phyloP scores from a whole-genome alignment of 2,329 filamentous ascomycete species.

The Aspergillus thermomutatus region DNA sequence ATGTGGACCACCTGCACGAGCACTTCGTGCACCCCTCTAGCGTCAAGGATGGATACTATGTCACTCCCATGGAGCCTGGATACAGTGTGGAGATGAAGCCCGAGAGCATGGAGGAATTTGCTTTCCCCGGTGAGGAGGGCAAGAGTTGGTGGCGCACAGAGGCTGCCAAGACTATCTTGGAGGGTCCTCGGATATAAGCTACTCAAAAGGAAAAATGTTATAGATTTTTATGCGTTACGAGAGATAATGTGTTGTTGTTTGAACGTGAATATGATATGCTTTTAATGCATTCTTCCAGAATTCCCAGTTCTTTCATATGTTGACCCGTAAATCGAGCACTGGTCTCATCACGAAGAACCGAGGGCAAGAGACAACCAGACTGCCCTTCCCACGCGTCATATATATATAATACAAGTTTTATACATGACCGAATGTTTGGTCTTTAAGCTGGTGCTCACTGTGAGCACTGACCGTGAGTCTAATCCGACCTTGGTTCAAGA shows the following conservation, averaged over 20 bases:
- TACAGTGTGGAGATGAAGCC: constrained; percentile 94
- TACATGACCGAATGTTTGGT: not conserved
- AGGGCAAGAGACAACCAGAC: not conserved
- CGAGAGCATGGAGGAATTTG: constrained; percentile 76
- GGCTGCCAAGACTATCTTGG: constrained; percentile 71
- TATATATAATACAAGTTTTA: not conserved
- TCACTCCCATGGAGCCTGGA: constrained; percentile 75
- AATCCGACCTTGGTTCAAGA: not conserved
- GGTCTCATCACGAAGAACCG: not conserved
- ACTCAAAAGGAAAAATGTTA: not conserved
- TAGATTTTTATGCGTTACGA: constrained; percentile 1
- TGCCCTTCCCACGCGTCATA: not conserved
- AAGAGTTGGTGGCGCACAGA: constrained; percentile 84
- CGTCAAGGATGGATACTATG: constrained; percentile 82
- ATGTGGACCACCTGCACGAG: constrained; percentile 90
- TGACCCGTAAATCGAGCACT: not conserved
- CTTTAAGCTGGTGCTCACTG: not conserved
- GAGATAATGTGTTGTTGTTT: not conserved
- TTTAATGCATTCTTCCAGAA: not conserved
- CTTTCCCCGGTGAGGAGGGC: constrained; percentile 71
- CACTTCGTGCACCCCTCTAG: constrained; percentile 80
- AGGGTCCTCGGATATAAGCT: constrained; percentile 44
- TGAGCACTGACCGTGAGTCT: not conserved
- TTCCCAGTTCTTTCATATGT: not conserved
- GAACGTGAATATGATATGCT: not conserved